Evolutionary conservation across 2,329 filamentous ascomycete species (phyloP).

Genomic region (Fusarium buharicum): DNA sequence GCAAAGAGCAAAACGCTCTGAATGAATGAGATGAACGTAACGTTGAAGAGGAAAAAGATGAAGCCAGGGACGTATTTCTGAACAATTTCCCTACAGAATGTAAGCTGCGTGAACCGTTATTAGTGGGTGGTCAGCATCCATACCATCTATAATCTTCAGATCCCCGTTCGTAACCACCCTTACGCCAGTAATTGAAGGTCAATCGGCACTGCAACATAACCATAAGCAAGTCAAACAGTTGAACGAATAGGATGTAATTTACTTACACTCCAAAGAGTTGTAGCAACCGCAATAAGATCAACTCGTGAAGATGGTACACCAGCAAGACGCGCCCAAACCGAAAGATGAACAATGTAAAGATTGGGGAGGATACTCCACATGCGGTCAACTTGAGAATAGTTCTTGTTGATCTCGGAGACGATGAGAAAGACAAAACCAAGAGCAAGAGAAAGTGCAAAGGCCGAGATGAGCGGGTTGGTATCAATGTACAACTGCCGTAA

Average conservation of each 20-base stretch:
- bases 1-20: conserved; percentile 85
- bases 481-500: conserved; percentile 78
- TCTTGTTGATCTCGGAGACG: conserved; percentile 84
- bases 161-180: conserved; percentile 87
- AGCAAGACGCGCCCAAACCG: conserved; percentile 81
- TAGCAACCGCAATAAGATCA: conserved; percentile 77
- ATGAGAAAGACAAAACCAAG: conserved; percentile 79
- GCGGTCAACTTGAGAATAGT: conserved; percentile 97
- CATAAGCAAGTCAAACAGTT: conserved; percentile 16
- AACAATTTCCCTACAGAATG: conserved; percentile 70
- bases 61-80: conserved; percentile 70
- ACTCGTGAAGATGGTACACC: conserved; percentile 76
- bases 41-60: conserved; percentile 85
- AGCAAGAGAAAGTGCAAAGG: conserved; percentile 75
- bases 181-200: conserved; percentile 97
- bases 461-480: conserved; percentile 87
- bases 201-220: conserved; percentile 71
- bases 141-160: conserved; percentile 95
- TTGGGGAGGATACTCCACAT: conserved; percentile 91
- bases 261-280: conserved; percentile 81
- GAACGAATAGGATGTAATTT: background rate
- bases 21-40: conserved; percentile 85
- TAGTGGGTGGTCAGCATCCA: conserved; percentile 14
- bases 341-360: conserved; percentile 86
- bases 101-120: conserved; percentile 4